Percentiles rank a stretch among this genome's conserved stretches.
These are phyloP conservation scores for Ophiostoma himal-ulmi DNA, from an alignment of 2,329 filamentous ascomycete genomes.

Conservation along the genomic window DNA sequence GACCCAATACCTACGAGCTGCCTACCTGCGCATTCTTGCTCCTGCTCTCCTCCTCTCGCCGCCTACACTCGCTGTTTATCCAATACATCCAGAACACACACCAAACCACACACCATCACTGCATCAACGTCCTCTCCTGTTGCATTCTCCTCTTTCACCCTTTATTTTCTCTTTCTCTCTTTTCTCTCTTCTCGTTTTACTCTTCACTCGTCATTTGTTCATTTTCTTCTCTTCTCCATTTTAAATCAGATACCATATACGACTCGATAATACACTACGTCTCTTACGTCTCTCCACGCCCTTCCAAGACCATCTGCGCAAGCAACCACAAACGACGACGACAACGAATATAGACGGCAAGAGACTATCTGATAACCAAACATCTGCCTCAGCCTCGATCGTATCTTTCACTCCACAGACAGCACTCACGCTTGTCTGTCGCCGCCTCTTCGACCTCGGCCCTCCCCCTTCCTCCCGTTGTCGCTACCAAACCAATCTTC, in stretches of 20 bases:
- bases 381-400: background rate
- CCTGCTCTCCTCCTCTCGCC: background rate
- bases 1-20: background rate
- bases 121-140: background rate
- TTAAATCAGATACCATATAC: slow-evolving; percentile 11
- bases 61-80: background rate
- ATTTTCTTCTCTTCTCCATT: slow-evolving; percentile 4
- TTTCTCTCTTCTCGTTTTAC: background rate
- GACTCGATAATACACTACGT: slow-evolving; percentile 7
- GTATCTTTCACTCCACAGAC: background rate
- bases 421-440: slow-evolving; percentile 2
- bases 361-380: background rate
- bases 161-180: background rate
- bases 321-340: background rate
- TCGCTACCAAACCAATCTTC: background rate
- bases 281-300: background rate
- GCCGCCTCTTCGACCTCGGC: slow-evolving; percentile 10
- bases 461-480: background rate
- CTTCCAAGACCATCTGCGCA: slow-evolving; percentile 7
- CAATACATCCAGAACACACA: background rate
- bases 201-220: background rate
- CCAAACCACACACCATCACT: background rate
- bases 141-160: background rate
- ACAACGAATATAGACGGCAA: background rate
- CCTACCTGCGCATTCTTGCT: slow-evolving; percentile 3